Percentiles rank a stretch among this genome's conserved stretches.
Conservation (phyloP, 2,329 filamentous ascomycete genomes). For the Sarocladiaceae sp. region DNA sequence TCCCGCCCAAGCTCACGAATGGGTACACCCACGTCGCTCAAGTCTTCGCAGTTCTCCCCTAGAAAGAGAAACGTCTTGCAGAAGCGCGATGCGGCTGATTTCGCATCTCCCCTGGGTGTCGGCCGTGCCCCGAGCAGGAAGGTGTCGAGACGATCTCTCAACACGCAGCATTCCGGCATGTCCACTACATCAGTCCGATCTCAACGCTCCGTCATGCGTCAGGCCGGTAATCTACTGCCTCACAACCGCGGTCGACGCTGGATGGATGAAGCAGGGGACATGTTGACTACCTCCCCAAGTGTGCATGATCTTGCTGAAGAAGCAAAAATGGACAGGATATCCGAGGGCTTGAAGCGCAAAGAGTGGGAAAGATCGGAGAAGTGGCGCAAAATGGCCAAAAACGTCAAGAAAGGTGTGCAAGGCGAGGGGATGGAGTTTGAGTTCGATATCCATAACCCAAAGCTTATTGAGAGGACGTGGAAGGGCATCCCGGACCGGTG, state of each 20-base stretch:
- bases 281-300: conserved; percentile 55
- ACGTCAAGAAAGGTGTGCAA: conserved; percentile 42
- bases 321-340: conserved; percentile 43
- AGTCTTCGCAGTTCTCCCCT: conserved; percentile 36
- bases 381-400: conserved; percentile 60
- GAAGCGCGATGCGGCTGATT: conserved; percentile 26
- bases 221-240: conserved; percentile 53
- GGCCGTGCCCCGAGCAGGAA: conserved; percentile 44
- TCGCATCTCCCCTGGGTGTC: conserved; percentile 33
- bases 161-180: conserved; percentile 48
- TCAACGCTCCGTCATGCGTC: conserved; percentile 48
- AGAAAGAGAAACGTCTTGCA: conserved; percentile 40
- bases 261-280: conserved; percentile 61
- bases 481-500: conserved; percentile 97
- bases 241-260: conserved; percentile 54
- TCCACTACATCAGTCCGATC: conserved; percentile 47
- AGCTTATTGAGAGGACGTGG: conserved; percentile 88
- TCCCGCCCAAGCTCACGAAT: conserved; percentile 25
- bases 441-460: conserved; percentile 77
- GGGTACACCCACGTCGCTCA: conserved; percentile 34
- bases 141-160: conserved; percentile 50
- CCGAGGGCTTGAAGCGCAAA: conserved; percentile 53
- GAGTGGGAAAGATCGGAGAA: conserved; percentile 59
- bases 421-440: conserved; percentile 60
- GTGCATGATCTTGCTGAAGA: conserved; percentile 51